These are phyloP conservation scores for Vitis hybrid DNA, from an alignment of 177 flowering plant species.

Conservation along the genomic window DNA sequence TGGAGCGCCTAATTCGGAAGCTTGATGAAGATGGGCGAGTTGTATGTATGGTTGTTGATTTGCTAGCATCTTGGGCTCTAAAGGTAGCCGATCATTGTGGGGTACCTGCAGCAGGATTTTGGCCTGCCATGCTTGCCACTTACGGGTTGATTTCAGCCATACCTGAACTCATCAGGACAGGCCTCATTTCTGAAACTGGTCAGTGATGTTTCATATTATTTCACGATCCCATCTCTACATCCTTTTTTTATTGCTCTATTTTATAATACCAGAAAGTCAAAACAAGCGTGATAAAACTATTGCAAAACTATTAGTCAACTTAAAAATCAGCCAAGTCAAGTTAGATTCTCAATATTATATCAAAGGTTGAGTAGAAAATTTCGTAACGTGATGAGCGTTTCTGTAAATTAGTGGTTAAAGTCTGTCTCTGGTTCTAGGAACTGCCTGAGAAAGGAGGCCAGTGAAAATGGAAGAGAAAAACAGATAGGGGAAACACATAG, in stretches of 20 bases:
- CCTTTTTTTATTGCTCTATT: background rate
- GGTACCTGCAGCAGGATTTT: conserved; percentile 65
- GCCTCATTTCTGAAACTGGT: conserved; percentile 65
- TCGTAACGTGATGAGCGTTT: too few species aligned
- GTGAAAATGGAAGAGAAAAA: too few species aligned
- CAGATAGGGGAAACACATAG: too few species aligned
- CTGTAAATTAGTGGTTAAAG: too few species aligned
- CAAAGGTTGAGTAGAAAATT: too few species aligned
- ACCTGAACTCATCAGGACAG: conserved; percentile 50
- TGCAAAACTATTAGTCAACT: too few species aligned
- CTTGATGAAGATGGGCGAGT: conserved; percentile 27
- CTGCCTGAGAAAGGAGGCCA: too few species aligned
- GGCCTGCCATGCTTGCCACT: conserved; percentile 87
- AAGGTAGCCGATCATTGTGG: conserved; percentile 43
- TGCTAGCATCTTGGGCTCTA: conserved; percentile 79
- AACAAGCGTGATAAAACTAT: too few species aligned
- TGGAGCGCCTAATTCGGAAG: conserved; percentile 36
- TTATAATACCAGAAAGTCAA: too few species aligned
- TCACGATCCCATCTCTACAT: background rate
- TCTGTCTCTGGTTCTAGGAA: background rate
- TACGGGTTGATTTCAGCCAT: conserved; percentile 57
- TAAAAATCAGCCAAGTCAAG: too few species aligned
- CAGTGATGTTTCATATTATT: background rate
- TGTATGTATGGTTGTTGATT: conserved; percentile 59
- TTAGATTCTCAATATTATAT: too few species aligned